A percentile compares a stretch with the other conserved stretches of the same genome.
These are phyloP conservation scores for Geotrichum macrosporum DNA, from an alignment of 1,139 yeast genomes.

Conservation along the genomic window DNA sequence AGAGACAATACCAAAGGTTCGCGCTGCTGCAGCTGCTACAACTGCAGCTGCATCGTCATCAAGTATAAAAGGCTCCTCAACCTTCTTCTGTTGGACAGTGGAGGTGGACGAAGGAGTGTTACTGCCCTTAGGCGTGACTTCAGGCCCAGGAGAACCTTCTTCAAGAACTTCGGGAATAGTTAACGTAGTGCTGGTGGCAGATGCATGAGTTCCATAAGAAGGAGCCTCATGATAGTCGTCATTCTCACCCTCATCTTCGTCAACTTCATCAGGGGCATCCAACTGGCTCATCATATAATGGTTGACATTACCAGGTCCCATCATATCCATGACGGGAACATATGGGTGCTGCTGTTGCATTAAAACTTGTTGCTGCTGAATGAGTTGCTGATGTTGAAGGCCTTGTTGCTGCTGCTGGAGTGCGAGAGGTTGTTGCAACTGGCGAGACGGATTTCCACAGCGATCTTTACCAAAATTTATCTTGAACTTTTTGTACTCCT, in stretches of 20 bases:
- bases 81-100: not conserved
- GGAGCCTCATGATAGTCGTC: not conserved
- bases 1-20: constrained; percentile 11
- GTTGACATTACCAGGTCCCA: not conserved
- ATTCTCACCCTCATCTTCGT: not conserved
- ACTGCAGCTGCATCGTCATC: constrained; percentile 7
- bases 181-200: not conserved
- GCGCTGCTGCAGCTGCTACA: constrained; percentile 10
- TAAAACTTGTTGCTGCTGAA: not conserved
- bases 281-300: not conserved
- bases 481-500: constrained; percentile 50
- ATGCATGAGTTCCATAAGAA: not conserved
- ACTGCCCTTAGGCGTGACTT: not conserved
- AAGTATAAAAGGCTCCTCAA: not conserved
- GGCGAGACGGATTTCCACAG: constrained; percentile 64
- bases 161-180: not conserved
- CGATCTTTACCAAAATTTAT: constrained; percentile 91
- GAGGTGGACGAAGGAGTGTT: not conserved
- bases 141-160: not conserved
- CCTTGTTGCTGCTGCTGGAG: constrained; percentile 14
- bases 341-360: not conserved
- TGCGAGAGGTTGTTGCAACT: constrained; percentile 16
- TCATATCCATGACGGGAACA: not conserved
- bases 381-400: constrained; percentile 4
- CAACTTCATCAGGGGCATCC: constrained; percentile 1